Percentiles rank a stretch among this genome's conserved stretches.
Conservation (phyloP, 352 stramenopile species). For the Poterioochromonas sp. region DNA sequence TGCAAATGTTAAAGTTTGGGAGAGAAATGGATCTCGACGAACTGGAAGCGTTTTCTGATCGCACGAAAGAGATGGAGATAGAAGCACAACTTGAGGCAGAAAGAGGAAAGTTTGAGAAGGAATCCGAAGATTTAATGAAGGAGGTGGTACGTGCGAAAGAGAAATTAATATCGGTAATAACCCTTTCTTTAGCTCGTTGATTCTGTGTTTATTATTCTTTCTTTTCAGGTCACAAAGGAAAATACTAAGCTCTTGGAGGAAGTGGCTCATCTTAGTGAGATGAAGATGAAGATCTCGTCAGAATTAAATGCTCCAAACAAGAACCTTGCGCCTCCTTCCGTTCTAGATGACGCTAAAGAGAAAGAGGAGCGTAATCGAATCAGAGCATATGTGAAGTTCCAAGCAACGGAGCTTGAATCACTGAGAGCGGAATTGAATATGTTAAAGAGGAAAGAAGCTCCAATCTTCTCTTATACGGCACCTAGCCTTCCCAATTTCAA, state of each 20-base stretch:
- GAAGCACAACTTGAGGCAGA: not conserved
- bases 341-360: slow-evolving; percentile 49
- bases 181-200: not conserved
- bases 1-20: slow-evolving; percentile 56
- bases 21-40: slow-evolving; percentile 55
- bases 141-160: not conserved
- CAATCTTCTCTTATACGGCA: not conserved
- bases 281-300: slow-evolving; percentile 46
- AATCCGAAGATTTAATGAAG: not conserved
- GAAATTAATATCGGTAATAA: not conserved
- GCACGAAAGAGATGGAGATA: slow-evolving; percentile 2
- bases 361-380: slow-evolving; percentile 74
- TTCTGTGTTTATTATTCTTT: not conserved
- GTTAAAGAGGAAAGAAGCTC: slow-evolving; percentile 63
- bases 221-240: slow-evolving; percentile 11
- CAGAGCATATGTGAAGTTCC: slow-evolving; percentile 73
- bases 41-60: slow-evolving; percentile 51
- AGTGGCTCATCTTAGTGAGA: slow-evolving; percentile 27
- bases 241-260: slow-evolving; percentile 32
- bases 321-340: not conserved
- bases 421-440: slow-evolving; percentile 75
- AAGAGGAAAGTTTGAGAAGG: not conserved
- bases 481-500: no score
- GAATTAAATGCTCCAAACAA: slow-evolving; percentile 26
- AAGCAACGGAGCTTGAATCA: slow-evolving; percentile 74